Evolutionary conservation across 1,139 yeast species (phyloP), one percentile per base, ranked within the genome.

Genomic region (Nadsonia starkeyi-henricii): DNA sequence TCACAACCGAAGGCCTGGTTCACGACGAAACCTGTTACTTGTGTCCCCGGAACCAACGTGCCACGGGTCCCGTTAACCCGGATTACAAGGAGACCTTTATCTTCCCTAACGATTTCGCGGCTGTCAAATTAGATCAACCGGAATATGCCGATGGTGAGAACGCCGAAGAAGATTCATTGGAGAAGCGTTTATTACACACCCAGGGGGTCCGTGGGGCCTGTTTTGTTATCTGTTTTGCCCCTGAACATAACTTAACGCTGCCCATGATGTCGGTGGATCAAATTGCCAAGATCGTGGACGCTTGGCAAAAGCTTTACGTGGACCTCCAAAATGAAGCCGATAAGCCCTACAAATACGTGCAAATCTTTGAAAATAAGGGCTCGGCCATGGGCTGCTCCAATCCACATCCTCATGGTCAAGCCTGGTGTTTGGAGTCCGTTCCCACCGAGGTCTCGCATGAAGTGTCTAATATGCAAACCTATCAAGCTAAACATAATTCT

Each of bases 301-400:
- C 83, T 4, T 82, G 91, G 91, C 74, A 73, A 58, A 55, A 59
- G 9, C 70, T 81, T 44, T 81, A 78, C 62, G 28, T 23, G 5
- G 28, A 23, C 9, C 28, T 23, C 9, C 28, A 23, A 23, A 59
- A 68, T 39, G 73, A 72, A 49, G 70, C 77, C 0, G 61, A 59
- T 3, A 62, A 62, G 3, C 74, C 74, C 28, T 77, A 81, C 26
- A 54, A 53, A 39, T 81, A 82, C 63, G 67, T 82, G 53, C 89
- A 81, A 65, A 79, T 82, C 45, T 82, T 82, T 60, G 91, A 82
- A 60, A 82, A 82, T 62, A 82, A 81, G 65, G 91, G 91, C 28
- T 70, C 78, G 47, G 84, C 85, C 7, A 82, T 82, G 91, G 89
- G 91, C 41, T 82, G 89, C 59, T 80, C 88, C 1, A 82, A 82